These are phyloP conservation scores for Emergomyces orientalis DNA, from an alignment of 2,329 filamentous ascomycete genomes.

Conservation along the genomic window DNA sequence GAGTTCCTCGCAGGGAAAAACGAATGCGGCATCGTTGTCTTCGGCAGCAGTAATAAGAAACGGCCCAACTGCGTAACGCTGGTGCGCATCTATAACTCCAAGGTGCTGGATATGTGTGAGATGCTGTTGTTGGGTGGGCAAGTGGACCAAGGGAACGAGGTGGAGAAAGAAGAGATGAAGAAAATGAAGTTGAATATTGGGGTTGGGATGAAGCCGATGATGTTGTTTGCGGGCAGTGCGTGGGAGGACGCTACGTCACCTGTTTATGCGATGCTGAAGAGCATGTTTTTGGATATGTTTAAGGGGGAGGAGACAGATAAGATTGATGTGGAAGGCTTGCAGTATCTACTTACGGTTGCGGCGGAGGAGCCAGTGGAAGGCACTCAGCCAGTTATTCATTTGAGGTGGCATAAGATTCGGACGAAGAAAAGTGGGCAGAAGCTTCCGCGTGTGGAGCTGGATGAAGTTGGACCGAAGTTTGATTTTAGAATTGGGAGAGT, in stretches of 20 bases:
- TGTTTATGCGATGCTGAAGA: slow-evolving; percentile 78
- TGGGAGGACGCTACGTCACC: slow-evolving; percentile 75
- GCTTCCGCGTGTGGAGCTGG: slow-evolving; percentile 81
- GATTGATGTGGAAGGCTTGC: slow-evolving; percentile 89
- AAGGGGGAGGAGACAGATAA: slow-evolving; percentile 68
- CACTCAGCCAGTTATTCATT: slow-evolving; percentile 41
- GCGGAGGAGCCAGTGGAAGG: slow-evolving; percentile 54
- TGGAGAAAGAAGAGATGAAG: slow-evolving; percentile 49
- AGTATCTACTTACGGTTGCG: slow-evolving; percentile 76
- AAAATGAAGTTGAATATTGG: slow-evolving; percentile 56
- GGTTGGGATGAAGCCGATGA: slow-evolving; percentile 76
- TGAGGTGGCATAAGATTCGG: slow-evolving; percentile 75
- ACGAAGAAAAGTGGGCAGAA: slow-evolving; percentile 82
- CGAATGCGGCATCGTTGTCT: slow-evolving; percentile 76
- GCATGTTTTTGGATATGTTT: slow-evolving; percentile 83
- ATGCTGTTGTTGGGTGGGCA: slow-evolving; percentile 56
- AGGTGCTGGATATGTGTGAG: slow-evolving; percentile 92
- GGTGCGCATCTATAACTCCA: slow-evolving; percentile 71
- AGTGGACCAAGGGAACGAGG: slow-evolving; percentile 49
- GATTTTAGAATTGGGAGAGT: slow-evolving; percentile 79
- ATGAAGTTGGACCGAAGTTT: slow-evolving; percentile 90
- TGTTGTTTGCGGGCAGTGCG: slow-evolving; percentile 79
- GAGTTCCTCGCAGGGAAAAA: slow-evolving; percentile 98
- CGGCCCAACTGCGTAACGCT: slow-evolving; percentile 84
- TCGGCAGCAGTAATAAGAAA: slow-evolving; percentile 84